Conservation (phyloP, 306 rosid species). For the Fragaria nilgerrensis region DNA sequence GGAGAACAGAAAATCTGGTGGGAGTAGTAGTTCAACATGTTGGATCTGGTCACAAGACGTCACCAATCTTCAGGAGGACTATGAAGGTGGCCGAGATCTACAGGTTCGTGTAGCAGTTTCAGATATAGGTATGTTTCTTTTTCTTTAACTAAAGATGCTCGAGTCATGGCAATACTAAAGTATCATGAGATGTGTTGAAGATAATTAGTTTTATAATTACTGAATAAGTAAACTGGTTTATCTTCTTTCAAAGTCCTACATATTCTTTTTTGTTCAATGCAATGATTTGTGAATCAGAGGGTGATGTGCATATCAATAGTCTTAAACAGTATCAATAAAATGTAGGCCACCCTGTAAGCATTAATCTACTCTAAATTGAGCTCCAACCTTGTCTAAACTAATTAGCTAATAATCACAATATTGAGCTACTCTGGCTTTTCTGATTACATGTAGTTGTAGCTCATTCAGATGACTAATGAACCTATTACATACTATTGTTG, state of each 20-base stretch:
- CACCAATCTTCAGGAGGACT: constrained; percentile 72
- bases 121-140: constrained; percentile 54
- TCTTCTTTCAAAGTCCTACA: background rate
- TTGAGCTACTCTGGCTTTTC: background rate
- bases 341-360: background rate
- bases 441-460: background rate
- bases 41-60: constrained; percentile 79
- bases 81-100: constrained; percentile 52
- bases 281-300: background rate
- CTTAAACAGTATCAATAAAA: background rate
- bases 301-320: background rate
- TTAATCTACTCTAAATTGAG: background rate
- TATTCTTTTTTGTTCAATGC: background rate
- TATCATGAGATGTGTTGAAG: background rate
- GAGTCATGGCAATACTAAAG: background rate
- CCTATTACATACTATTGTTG: background rate
- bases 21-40: constrained; percentile 42
- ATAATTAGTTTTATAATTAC: background rate
- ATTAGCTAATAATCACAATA: background rate
- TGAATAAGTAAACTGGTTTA: background rate
- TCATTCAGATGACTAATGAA: background rate
- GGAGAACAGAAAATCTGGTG: constrained; percentile 13
- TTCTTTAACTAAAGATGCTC: background rate
- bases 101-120: constrained; percentile 55
- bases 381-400: background rate